These are phyloP conservation scores for Melampsora occidentalis DNA, from an alignment of 1,284 basidiomycete genomes.

Conservation along the genomic window DNA sequence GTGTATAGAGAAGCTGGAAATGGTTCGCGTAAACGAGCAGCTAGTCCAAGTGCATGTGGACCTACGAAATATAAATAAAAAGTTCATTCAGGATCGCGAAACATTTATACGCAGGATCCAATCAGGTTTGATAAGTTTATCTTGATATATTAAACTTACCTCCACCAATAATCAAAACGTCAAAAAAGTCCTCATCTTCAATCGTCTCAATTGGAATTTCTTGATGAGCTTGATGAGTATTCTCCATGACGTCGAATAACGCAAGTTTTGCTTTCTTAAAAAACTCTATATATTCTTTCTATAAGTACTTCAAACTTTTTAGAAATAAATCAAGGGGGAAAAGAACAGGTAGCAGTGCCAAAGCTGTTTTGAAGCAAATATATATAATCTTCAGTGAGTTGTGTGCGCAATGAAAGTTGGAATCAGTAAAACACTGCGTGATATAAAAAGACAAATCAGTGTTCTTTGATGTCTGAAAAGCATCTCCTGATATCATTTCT, in stretches of 20 bases:
- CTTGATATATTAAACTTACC: slow-evolving; percentile 11
- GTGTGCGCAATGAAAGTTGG: too few relatives aligned
- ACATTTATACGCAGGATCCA: neutral
- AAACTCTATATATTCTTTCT: too few relatives aligned
- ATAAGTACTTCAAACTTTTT: too few relatives aligned
- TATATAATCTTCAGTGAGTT: too few relatives aligned
- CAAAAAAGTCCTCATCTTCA: slow-evolving; percentile 35
- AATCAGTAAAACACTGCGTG: too few relatives aligned
- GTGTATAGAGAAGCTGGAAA: slow-evolving; percentile 50
- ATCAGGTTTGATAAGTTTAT: neutral
- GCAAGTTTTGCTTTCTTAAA: too few relatives aligned
- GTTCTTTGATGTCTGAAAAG: too few relatives aligned
- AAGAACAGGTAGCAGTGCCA: too few relatives aligned
- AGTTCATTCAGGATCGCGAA: neutral
- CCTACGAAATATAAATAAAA: slow-evolving; percentile 41
- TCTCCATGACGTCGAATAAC: neutral
- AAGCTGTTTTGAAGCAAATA: too few relatives aligned
- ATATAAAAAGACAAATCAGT: too few relatives aligned
- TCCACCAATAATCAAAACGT: slow-evolving; percentile 43
- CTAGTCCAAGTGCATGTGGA: slow-evolving; percentile 50
- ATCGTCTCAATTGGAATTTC: slow-evolving; percentile 26
- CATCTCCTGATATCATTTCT: too few relatives aligned
- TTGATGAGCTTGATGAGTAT: neutral
- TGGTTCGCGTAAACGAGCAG: slow-evolving; percentile 48
- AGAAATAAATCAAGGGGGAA: too few relatives aligned